Percentiles rank a stretch among this genome's conserved stretches.
These are phyloP conservation scores for Yamadazyma nakazawae DNA, from an alignment of 805 yeast genomes.

Conservation along the genomic window DNA sequence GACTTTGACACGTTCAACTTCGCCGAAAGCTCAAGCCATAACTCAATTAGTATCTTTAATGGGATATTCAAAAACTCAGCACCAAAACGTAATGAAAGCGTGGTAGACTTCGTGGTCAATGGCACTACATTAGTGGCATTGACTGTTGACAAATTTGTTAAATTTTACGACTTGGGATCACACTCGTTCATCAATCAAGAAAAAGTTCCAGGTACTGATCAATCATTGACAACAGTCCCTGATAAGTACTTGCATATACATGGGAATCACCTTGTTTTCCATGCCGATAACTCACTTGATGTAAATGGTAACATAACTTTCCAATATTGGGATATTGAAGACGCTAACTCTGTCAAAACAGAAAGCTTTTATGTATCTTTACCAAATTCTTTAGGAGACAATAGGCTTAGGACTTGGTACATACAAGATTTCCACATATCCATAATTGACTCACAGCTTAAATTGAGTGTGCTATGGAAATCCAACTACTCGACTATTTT, in stretches of 20 bases:
- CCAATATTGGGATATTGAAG: slow-evolving; percentile 3
- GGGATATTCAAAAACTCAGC: slow-evolving; percentile 14
- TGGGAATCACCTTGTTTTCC: slow-evolving; percentile 1
- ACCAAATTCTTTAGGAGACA: slow-evolving; percentile 3
- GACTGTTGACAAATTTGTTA: slow-evolving; percentile 51
- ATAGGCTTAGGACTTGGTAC: slow-evolving; percentile 40
- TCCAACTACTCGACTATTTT: slow-evolving; percentile 54
- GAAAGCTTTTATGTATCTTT: slow-evolving; percentile 10
- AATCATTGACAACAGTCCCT: slow-evolving; percentile 30
- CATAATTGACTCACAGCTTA: not conserved
- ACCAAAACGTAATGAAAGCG: slow-evolving; percentile 33
- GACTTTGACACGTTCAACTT: slow-evolving; percentile 48
- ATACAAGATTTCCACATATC: slow-evolving; percentile 36
- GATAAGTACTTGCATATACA: slow-evolving; percentile 22
- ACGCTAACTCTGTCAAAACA: not conserved
- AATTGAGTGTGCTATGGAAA: slow-evolving; percentile 50
- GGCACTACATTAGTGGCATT: slow-evolving; percentile 45
- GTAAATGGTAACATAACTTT: slow-evolving; percentile 13
- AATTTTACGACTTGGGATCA: slow-evolving; percentile 55
- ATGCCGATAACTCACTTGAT: slow-evolving; percentile 17
- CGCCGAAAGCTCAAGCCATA: slow-evolving; percentile 42
- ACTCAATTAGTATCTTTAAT: slow-evolving; percentile 27
- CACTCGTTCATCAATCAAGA: slow-evolving; percentile 15
- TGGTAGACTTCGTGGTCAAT: slow-evolving; percentile 38
- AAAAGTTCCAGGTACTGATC: not conserved